Base-by-base conservation (phyloP, 2,329 filamentous ascomycete species). In the Colletotrichum salicis region DNA sequence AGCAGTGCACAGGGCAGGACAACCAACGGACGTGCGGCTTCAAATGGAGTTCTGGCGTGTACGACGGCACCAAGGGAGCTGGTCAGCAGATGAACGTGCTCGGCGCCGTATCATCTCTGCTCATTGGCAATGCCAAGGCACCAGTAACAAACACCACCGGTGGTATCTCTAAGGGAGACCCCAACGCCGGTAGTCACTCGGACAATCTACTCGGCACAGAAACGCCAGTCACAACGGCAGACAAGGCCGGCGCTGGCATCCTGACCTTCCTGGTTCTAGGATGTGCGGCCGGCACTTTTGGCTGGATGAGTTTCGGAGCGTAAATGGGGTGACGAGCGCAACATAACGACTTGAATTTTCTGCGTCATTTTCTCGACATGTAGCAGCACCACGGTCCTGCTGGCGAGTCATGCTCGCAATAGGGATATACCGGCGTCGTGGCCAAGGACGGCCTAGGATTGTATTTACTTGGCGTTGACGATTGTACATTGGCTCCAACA, bases 31-130 rank as follows among this genome's bases (percentile, higher is more conserved):
- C 83, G 15, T 92, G 90, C 75, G 86, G 88, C 15, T 84, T 89
- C 62, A 83, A 82, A 69, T 92, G 89, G 89, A 84, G 83, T 48
- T 78, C 79, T 5, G 85, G 82, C 2, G 76, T 75, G 5, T 91
- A 85, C 75, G 88, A 91, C 73, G 86, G 87, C 55, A 87, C 84
- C 70, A 85, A 81, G 4, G 88, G 89, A 37, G 87, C 89, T 63
- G 88, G 90, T 10, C 88, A 92, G 78, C 84, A 89, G 76, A 89
- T 92, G 84, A 86, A 86, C 65, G 89, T 87, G 0, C 80, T 91
- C 15, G 86, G 86, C 31, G 85, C 90, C 4, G 84, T 91, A 22
- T 86, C 86, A 5, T 85, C 85, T 1, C 85, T 87, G 5, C 80
- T 91, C 56, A 83, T 88, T 56, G 77, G 80, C 33, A 74, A 79